phyloP scores from a whole-genome alignment of 83 land plant genomes.

The Thuja plicata region DNA sequence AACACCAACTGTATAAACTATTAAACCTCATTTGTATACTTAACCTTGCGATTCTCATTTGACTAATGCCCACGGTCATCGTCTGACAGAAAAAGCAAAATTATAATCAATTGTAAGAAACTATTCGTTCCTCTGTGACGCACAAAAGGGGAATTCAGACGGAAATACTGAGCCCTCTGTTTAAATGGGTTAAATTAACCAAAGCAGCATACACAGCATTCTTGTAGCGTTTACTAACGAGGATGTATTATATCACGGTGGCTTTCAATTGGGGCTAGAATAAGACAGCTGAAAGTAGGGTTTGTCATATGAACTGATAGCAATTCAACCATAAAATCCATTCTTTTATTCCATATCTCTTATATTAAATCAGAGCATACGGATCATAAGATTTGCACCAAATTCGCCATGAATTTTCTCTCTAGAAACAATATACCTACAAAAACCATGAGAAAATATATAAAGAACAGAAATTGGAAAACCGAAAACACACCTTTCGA shows the following conservation, averaged over 20 bases:
- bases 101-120: not conserved
- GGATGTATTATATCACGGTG: not conserved
- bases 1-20: not conserved
- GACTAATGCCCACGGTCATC: not conserved
- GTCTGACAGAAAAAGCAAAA: not conserved
- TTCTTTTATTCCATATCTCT: not conserved
- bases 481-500: slow-evolving; percentile 9
- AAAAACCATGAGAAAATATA: not conserved
- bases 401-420: not conserved
- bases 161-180: not conserved
- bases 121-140: not conserved
- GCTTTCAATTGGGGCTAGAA: not conserved
- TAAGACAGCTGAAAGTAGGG: not conserved
- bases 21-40: not conserved
- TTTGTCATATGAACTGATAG: not conserved
- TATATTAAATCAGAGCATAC: not conserved
- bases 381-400: not conserved
- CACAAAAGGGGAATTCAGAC: not conserved
- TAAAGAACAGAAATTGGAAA: not conserved
- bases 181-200: not conserved
- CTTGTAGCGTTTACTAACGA: not conserved
- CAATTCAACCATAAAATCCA: not conserved
- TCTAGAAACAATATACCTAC: not conserved
- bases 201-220: not conserved
- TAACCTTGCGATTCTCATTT: not conserved